Percentiles rank a stretch among this genome's conserved stretches.
phyloP scores from a whole-genome alignment of 352 stramenopile species.

The Phytophthora lateralis region DNA sequence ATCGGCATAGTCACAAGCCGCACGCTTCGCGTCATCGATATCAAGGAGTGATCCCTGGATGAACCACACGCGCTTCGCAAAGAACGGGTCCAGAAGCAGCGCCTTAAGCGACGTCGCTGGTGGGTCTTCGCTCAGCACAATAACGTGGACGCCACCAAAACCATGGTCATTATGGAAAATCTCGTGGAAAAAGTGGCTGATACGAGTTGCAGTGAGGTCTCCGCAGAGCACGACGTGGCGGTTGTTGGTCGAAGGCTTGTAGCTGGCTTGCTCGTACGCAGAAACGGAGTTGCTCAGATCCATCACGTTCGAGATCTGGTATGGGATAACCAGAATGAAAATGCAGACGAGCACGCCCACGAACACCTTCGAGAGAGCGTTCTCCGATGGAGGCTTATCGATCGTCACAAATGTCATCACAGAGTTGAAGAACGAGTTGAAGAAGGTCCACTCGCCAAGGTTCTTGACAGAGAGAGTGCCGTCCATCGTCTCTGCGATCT shows the following conservation, averaged over 20 bases:
- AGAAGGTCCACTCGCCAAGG: slow-evolving; percentile 86
- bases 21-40: slow-evolving; percentile 76
- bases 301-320: slow-evolving; percentile 84
- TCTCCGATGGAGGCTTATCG: slow-evolving; percentile 81
- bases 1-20: slow-evolving; percentile 61
- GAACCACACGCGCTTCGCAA: slow-evolving; percentile 83
- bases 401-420: slow-evolving; percentile 90
- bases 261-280: slow-evolving; percentile 70
- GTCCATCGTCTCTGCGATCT: slow-evolving; percentile 86
- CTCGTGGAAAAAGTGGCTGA: slow-evolving; percentile 87
- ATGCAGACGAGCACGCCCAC: slow-evolving; percentile 84
- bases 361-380: slow-evolving; percentile 81
- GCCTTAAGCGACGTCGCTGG: slow-evolving; percentile 76
- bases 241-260: slow-evolving; percentile 64
- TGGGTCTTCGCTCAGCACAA: slow-evolving; percentile 80
- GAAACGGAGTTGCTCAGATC: slow-evolving; percentile 80
- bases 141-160: slow-evolving; percentile 77
- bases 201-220: slow-evolving; percentile 79
- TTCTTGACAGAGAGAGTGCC: slow-evolving; percentile 52
- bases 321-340: slow-evolving; percentile 86
- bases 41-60: slow-evolving; percentile 84
- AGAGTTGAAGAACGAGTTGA: slow-evolving; percentile 90
- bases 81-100: slow-evolving; percentile 84
- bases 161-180: slow-evolving; percentile 90
- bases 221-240: slow-evolving; percentile 86